A percentile compares a stretch with the other conserved stretches of the same genome.
These are phyloP conservation scores for Dendrothele bispora DNA, from an alignment of 768 basidiomycete species.

Conservation along the genomic window DNA sequence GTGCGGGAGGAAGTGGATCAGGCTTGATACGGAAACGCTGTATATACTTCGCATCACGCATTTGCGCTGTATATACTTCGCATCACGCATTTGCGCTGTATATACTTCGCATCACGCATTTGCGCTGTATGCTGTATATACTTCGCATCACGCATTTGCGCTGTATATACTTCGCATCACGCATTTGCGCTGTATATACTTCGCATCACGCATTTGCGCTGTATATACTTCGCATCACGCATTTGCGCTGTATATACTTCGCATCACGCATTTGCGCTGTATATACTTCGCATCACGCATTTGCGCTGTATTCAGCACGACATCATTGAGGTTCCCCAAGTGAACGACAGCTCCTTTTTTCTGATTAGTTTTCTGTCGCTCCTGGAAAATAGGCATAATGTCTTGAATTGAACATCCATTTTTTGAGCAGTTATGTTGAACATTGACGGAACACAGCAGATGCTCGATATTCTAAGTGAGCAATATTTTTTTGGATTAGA, in stretches of 20 bases:
- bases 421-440: neutral
- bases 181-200: slow-evolving; percentile 3
- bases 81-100: slow-evolving; percentile 4
- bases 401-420: neutral
- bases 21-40: neutral
- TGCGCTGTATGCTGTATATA: neutral
- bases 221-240: slow-evolving; percentile 2
- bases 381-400: neutral
- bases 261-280: slow-evolving; percentile 6
- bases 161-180: slow-evolving; percentile 1
- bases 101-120: slow-evolving; percentile 3
- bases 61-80: slow-evolving; percentile 1
- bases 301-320: slow-evolving; percentile 1
- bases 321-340: neutral
- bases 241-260: slow-evolving; percentile 2
- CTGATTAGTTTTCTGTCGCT: neutral
- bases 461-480: neutral
- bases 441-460: neutral
- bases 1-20: neutral
- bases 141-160: slow-evolving; percentile 3
- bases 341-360: neutral
- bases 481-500: neutral
- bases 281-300: slow-evolving; percentile 2
- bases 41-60: neutral
- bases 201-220: slow-evolving; percentile 3